Conservation (phyloP, 495 filamentous ascomycete species). For the Lasiosphaeria ovina region DNA sequence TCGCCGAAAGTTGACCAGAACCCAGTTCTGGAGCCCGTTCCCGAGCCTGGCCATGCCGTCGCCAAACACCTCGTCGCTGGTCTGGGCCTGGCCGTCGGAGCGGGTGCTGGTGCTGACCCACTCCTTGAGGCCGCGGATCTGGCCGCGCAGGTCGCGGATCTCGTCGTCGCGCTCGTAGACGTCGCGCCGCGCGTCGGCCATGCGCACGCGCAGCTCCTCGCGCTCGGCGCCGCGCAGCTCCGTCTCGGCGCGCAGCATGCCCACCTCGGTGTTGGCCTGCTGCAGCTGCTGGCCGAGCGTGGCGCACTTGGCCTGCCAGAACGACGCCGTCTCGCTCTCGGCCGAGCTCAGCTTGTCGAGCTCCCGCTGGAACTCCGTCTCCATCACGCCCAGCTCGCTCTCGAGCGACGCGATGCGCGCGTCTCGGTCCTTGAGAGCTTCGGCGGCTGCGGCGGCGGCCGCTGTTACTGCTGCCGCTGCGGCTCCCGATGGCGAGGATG, state of each 20-base stretch:
- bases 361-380: slow-evolving; percentile 45
- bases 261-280: slow-evolving; percentile 43
- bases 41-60: slow-evolving; percentile 47
- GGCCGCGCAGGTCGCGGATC: slow-evolving; percentile 40
- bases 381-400: slow-evolving; percentile 43
- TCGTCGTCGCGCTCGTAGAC: slow-evolving; percentile 43
- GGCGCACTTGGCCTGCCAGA: slow-evolving; percentile 49
- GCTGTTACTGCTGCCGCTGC: slow-evolving; percentile 15
- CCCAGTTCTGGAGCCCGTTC: slow-evolving; percentile 59
- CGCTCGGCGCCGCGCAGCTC: slow-evolving; percentile 37
- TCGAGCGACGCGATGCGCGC: slow-evolving; percentile 44
- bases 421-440: slow-evolving; percentile 38
- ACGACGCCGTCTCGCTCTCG: slow-evolving; percentile 44
- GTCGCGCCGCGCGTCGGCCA: slow-evolving; percentile 36
- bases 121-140: slow-evolving; percentile 54
- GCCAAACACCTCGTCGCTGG: slow-evolving; percentile 54
- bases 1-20: slow-evolving; percentile 53
- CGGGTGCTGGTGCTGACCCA: slow-evolving; percentile 53
- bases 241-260: slow-evolving; percentile 41
- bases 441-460: slow-evolving; percentile 22
- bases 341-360: slow-evolving; percentile 43
- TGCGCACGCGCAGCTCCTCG: slow-evolving; percentile 42
- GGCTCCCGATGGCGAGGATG: not conserved
- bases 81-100: slow-evolving; percentile 40
- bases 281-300: slow-evolving; percentile 42